These are phyloP conservation scores for Leccinum variicolor DNA, from an alignment of 768 basidiomycete genomes.

Conservation along the genomic window DNA sequence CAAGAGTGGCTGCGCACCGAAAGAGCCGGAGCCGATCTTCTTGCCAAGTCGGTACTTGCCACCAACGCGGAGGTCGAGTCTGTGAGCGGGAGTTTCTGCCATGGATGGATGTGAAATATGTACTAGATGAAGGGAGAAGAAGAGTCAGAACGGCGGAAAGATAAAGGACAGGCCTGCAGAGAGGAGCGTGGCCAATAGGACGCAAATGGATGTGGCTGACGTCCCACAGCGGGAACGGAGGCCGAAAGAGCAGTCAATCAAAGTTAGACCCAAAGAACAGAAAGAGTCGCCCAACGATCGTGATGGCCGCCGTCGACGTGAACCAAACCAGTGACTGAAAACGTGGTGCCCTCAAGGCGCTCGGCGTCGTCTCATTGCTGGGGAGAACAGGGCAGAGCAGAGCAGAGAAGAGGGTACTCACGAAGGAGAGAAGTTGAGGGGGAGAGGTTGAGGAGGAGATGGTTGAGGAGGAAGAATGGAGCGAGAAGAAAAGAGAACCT, in stretches of 20 bases:
- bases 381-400: not conserved
- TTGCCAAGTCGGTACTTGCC: slow-evolving; percentile 98
- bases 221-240: slow-evolving; percentile 12
- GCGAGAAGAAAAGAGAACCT: slow-evolving; percentile 22
- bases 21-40: slow-evolving; percentile 99
- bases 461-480: slow-evolving; percentile 27
- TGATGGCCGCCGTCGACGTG: slow-evolving; percentile 3
- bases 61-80: slow-evolving; percentile 85
- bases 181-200: slow-evolving; percentile 25
- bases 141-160: slow-evolving; percentile 15
- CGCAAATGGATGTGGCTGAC: slow-evolving; percentile 38
- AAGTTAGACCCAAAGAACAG: not conserved
- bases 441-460: slow-evolving; percentile 12
- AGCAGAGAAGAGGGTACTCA: slow-evolving; percentile 17
- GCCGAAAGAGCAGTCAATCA: slow-evolving; percentile 1
- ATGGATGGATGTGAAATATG: slow-evolving; percentile 37
- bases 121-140: slow-evolving; percentile 7
- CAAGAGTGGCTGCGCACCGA: slow-evolving; percentile 57
- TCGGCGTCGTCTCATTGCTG: slow-evolving; percentile 9
- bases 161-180: slow-evolving; percentile 30
- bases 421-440: slow-evolving; percentile 16
- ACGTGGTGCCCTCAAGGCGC: slow-evolving; percentile 33
- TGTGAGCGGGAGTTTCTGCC: slow-evolving; percentile 69
- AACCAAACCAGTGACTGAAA: slow-evolving; percentile 7
- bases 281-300: not conserved